phyloP scores from a whole-genome alignment of 2,329 filamentous ascomycete genomes.

The Pseudofabraea citricarpa region DNA sequence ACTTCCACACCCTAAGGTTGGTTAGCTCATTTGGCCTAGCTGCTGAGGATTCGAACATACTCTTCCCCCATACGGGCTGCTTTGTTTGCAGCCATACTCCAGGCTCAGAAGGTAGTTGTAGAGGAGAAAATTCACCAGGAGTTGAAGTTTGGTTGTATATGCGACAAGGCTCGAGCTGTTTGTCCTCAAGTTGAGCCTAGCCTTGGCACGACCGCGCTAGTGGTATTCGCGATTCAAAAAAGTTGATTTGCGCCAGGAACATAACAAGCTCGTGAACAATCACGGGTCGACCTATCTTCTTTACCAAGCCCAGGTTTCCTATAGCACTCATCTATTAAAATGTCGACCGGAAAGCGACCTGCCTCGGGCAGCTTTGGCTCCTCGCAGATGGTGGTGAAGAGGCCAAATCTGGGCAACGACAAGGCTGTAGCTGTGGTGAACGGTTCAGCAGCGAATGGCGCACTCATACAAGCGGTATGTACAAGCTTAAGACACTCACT shows the following conservation, averaged over 20 bases:
- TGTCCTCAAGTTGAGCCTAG: conserved; percentile 1
- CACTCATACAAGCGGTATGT: conserved; percentile 63
- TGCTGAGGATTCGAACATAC: conserved; percentile 40
- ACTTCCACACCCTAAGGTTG: conserved; percentile 31
- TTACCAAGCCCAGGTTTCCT: background rate
- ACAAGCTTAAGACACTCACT: background rate
- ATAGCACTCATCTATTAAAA: conserved; percentile 32
- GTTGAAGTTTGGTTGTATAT: background rate
- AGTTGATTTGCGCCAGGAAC: background rate
- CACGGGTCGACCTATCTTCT: background rate
- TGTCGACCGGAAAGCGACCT: conserved; percentile 90
- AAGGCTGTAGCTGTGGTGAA: conserved; percentile 54
- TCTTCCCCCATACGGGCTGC: conserved; percentile 69
- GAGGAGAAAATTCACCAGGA: background rate
- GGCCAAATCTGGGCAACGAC: conserved; percentile 62
- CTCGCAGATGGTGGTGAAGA: conserved; percentile 80
- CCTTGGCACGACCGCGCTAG: conserved; percentile 1
- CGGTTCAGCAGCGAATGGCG: conserved; percentile 51
- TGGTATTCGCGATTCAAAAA: background rate
- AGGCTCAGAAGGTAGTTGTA: too few species aligned
- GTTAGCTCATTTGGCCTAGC: conserved; percentile 16
- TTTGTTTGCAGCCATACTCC: conserved; percentile 54
- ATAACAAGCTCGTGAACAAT: background rate
- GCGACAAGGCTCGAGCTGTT: conserved; percentile 1
- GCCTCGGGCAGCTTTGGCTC: conserved; percentile 79